Conservation (phyloP, 345 rosid species). For the Eucalyptus erythrocorys region DNA sequence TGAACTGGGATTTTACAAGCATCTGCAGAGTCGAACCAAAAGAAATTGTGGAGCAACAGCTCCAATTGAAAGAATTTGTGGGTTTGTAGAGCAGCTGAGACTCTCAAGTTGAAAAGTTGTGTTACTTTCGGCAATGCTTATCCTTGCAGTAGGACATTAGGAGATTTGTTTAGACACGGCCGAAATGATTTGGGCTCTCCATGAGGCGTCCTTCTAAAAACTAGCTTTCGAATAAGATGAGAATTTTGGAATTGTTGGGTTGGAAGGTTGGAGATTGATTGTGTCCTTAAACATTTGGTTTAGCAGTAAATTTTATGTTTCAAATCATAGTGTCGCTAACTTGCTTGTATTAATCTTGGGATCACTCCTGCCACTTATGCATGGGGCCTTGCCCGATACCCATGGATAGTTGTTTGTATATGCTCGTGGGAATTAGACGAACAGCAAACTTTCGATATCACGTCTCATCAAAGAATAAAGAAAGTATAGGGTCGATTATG, state of each 20-base stretch:
- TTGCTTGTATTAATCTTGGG: neutral
- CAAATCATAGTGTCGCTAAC: neutral
- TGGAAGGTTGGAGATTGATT: neutral
- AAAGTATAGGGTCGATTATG: neutral
- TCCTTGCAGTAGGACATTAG: neutral
- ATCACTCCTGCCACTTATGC: neutral
- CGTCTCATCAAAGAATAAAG: neutral
- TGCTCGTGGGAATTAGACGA: neutral
- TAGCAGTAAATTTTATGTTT: neutral
- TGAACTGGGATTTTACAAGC: neutral
- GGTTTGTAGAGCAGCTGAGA: neutral
- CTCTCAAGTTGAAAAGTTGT: neutral
- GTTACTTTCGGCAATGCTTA: neutral
- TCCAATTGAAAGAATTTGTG: neutral
- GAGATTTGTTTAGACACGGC: neutral
- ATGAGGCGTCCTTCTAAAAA: neutral
- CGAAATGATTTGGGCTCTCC: neutral
- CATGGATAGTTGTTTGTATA: too few relatives aligned
- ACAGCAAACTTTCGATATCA: neutral
- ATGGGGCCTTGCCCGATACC: neutral
- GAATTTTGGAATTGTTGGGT: neutral
- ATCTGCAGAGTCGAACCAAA: neutral
- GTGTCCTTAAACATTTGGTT: neutral
- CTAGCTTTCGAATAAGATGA: neutral
- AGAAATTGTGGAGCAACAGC: neutral